Evolutionary conservation across 2,329 filamentous ascomycete genomes (phyloP).

Genomic region (Arthrobotrys megalospora): DNA sequence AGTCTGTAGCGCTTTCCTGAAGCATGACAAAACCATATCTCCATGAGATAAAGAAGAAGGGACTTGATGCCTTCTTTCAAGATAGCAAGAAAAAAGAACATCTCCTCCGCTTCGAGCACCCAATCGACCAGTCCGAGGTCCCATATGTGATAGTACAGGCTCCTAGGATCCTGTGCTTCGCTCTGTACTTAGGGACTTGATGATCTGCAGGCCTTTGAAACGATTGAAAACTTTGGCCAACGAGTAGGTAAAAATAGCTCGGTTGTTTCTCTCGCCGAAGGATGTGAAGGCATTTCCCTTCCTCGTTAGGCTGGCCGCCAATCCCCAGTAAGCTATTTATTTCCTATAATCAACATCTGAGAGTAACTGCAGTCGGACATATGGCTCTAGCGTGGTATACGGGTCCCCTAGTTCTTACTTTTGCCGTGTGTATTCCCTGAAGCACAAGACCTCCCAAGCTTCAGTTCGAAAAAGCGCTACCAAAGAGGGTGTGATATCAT

Average conservation of each 20-base stretch:
- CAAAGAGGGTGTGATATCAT: slow-evolving; percentile 11
- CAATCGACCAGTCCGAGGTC: slow-evolving; percentile 4
- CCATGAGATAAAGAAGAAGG: slow-evolving; percentile 3
- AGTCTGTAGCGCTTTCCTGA: slow-evolving; percentile 2
- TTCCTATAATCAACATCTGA: background rate
- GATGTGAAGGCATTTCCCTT: slow-evolving; percentile 4
- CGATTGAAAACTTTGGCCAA: slow-evolving; percentile 11
- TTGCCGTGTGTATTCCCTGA: background rate
- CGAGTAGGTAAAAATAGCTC: slow-evolving; percentile 3
- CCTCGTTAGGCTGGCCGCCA: slow-evolving; percentile 5
- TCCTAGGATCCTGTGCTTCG: slow-evolving; percentile 10
- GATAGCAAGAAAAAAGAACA: slow-evolving; percentile 13
- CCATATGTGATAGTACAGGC: slow-evolving; percentile 16
- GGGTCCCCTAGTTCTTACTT: background rate
- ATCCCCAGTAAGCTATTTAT: slow-evolving; percentile 13
- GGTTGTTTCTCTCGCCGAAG: slow-evolving; percentile 1
- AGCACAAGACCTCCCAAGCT: slow-evolving; percentile 3
- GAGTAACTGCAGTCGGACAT: too few relatives aligned
- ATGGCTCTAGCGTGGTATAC: background rate
- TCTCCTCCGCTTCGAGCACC: slow-evolving; percentile 9
- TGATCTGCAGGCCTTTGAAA: slow-evolving; percentile 12
- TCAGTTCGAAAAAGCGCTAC: background rate
- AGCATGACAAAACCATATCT: slow-evolving; percentile 20
- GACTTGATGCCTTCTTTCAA: background rate
- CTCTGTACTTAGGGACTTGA: slow-evolving; percentile 3